Evolutionary conservation across 352 stramenopile species (phyloP), one percentile per base, ranked within the genome.

Genomic region (Globisporangium mamillatum): DNA sequence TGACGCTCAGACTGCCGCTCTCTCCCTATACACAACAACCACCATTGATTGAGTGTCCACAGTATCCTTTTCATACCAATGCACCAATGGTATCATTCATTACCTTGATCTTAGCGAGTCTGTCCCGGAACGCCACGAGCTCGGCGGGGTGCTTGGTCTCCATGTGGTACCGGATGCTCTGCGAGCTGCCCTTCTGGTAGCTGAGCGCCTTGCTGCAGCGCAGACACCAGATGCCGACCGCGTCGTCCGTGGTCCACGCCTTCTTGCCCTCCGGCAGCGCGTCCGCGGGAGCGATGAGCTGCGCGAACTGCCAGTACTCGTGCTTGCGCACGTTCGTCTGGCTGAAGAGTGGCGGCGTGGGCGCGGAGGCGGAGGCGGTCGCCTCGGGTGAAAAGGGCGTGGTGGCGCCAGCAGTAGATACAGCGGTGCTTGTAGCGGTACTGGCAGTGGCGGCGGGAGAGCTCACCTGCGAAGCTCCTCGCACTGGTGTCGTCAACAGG

Each of bases 161-260:
- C 78, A 86, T 86, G 74, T 86, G 78, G 55, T 86, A 86, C 4
- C 78, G 78, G 63, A 86, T 86, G 72, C 78, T 86, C 67, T 86
- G 78, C 48, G 71, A 80, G 64, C 74, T 83, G 55, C 78, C 78
- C 54, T 83, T 86, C 44, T 83, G 78, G 54, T 78, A 83, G 20
- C 71, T 54, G 10, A 86, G 63, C 60, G 71, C 50, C 44, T 73
- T 71, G 22, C 59, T 18, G 65, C 78, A 86, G 22, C 69, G 60
- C 53, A 83, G 72, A 56, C 78, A 86, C 78, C 78, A 86, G 69
- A 86, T 86, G 25, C 78, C 78, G 18, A 72, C 52, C 27, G 78
- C 78, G 46, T 86, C 78, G 64, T 86, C 69, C 36, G 75, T 73
- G 9, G 78, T 83, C 78, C 78, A 86, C 29, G 74, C 71, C 63